phyloP scores from a whole-genome alignment of 2,329 filamentous ascomycete genomes.

The Fusarium globosum region DNA sequence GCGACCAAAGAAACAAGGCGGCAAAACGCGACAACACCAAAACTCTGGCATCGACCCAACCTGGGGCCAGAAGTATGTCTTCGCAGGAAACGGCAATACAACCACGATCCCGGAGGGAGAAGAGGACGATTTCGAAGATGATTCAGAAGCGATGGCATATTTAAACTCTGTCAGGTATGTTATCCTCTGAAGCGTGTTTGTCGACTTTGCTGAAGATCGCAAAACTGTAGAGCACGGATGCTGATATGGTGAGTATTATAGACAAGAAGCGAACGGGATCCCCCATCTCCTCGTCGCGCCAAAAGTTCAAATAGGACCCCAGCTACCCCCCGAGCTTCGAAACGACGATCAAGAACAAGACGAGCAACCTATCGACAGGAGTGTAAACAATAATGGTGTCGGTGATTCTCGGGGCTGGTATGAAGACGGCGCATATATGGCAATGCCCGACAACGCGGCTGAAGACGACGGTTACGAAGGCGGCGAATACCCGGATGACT shows the following conservation, averaged over 20 bases:
- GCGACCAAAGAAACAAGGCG: conserved; percentile 45
- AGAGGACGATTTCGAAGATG: conserved; percentile 74
- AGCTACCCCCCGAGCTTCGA: conserved; percentile 55
- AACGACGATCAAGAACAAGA: conserved; percentile 42
- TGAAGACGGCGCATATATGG: conserved; percentile 82
- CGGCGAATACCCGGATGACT: conserved; percentile 39
- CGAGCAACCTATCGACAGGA: conserved; percentile 51
- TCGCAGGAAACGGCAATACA: conserved; percentile 69
- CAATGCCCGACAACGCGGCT: conserved; percentile 58
- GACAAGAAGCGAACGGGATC: conserved; percentile 79
- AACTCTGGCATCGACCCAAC: conserved; percentile 67
- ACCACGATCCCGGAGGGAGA: conserved; percentile 60
- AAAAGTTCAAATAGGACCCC: conserved; percentile 63
- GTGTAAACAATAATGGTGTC: conserved; percentile 60
- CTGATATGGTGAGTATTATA: conserved; percentile 68
- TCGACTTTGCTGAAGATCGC: conserved; percentile 46
- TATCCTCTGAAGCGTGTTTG: not conserved
- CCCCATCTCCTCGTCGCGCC: conserved; percentile 77
- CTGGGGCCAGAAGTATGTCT: conserved; percentile 78
- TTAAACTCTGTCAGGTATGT: conserved; percentile 76
- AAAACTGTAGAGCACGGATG: conserved; percentile 39
- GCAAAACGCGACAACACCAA: conserved; percentile 54
- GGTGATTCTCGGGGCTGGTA: conserved; percentile 74
- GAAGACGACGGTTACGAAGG: conserved; percentile 47
- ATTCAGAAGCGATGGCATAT: conserved; percentile 76